phyloP scores from a whole-genome alignment of 2,329 filamentous ascomycete genomes.

The Aureobasidium sp. region DNA sequence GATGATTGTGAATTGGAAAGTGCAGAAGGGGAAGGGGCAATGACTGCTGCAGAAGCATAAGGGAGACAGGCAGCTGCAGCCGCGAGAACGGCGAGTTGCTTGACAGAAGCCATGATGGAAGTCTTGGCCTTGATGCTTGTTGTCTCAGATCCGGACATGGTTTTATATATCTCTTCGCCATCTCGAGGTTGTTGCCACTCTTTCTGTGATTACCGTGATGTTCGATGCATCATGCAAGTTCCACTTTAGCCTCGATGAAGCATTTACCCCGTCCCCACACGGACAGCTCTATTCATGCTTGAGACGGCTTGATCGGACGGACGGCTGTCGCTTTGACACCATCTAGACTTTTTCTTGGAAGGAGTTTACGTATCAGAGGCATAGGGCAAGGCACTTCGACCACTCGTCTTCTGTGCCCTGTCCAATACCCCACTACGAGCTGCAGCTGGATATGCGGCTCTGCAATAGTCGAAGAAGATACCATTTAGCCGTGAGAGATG shows the following conservation, averaged over 20 bases:
- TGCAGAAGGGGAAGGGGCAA: neutral
- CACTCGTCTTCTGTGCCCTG: neutral
- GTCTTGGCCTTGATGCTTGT: neutral
- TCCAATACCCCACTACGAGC: neutral
- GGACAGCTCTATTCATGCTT: neutral
- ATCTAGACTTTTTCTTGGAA: neutral
- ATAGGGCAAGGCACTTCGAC: neutral
- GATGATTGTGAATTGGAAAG: slow-evolving; percentile 36
- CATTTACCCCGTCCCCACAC: slow-evolving; percentile 10
- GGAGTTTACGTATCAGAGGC: neutral
- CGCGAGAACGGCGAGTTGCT: neutral
- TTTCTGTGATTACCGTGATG: neutral
- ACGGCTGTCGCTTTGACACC: slow-evolving; percentile 3
- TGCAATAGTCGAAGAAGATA: neutral
- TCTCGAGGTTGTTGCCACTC: neutral
- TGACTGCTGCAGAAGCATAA: neutral
- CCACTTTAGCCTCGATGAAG: slow-evolving; percentile 9
- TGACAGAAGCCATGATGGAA: slow-evolving; percentile 3
- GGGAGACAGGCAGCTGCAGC: neutral
- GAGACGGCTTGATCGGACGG: neutral
- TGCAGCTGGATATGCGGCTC: neutral
- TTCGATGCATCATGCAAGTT: slow-evolving; percentile 5
- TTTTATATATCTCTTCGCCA: neutral
- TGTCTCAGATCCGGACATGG: neutral
- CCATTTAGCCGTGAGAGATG: slow-evolving; percentile 7